phyloP scores from a whole-genome alignment of 2,329 filamentous ascomycete genomes.

The Graphilbum sp. region DNA sequence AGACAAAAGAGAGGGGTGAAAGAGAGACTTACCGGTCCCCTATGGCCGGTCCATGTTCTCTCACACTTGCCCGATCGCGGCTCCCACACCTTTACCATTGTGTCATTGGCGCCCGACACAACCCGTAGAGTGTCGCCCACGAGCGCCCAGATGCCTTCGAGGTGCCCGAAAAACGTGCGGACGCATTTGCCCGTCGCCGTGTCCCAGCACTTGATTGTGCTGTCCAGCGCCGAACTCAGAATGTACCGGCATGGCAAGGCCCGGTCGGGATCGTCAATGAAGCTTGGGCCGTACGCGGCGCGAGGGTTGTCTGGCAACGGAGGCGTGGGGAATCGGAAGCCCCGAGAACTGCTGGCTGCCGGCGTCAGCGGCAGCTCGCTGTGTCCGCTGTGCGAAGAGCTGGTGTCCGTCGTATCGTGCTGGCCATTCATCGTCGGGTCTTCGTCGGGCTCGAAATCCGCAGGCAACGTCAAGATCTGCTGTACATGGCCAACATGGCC shows the following conservation, averaged over 20 bases:
- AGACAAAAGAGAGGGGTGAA: too few relatives aligned
- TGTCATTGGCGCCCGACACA: conserved; percentile 80
- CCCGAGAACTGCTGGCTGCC: not conserved
- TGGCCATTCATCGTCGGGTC: conserved; percentile 23
- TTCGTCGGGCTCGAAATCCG: conserved; percentile 81
- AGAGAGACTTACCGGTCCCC: conserved; percentile 43
- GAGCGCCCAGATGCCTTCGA: conserved; percentile 91
- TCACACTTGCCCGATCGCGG: conserved; percentile 82
- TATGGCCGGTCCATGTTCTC: conserved; percentile 78
- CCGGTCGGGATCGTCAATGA: conserved; percentile 43
- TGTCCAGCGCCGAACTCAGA: conserved; percentile 80
- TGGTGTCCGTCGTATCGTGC: conserved; percentile 34
- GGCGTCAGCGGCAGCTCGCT: conserved; percentile 12
- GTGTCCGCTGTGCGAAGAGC: conserved; percentile 31
- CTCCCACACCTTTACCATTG: conserved; percentile 93
- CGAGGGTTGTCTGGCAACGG: conserved; percentile 20
- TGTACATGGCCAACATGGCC: conserved; percentile 94
- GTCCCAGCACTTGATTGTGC: conserved; percentile 86
- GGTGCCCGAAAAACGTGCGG: conserved; percentile 87
- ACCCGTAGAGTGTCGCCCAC: conserved; percentile 33
- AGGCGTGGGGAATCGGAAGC: conserved; percentile 7
- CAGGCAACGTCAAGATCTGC: conserved; percentile 69
- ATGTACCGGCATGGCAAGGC: conserved; percentile 77
- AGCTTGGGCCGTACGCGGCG: conserved; percentile 42
- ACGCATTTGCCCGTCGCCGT: conserved; percentile 66